A percentile compares a stretch with the other conserved stretches of the same genome.
These are phyloP conservation scores for Penicillium malachiteum DNA, from an alignment of 495 filamentous ascomycete genomes.

Conservation along the genomic window DNA sequence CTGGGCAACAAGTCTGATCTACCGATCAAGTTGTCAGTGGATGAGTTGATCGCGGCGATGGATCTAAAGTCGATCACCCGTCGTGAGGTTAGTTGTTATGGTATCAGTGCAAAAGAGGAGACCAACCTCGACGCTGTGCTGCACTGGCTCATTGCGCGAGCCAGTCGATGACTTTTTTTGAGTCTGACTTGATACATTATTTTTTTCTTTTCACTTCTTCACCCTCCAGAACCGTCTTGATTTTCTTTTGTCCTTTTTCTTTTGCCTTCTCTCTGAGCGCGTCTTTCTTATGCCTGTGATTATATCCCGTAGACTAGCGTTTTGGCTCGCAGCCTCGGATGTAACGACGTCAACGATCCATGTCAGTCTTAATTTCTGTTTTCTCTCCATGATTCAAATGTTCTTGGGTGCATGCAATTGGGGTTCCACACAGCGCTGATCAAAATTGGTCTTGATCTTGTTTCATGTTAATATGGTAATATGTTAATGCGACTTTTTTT, in stretches of 20 bases:
- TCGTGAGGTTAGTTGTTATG: slow-evolving; percentile 97
- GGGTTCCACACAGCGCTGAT: slow-evolving; percentile 1
- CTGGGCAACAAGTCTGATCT: slow-evolving; percentile 98
- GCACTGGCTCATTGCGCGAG: slow-evolving; percentile 91
- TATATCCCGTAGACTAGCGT: slow-evolving; percentile 23
- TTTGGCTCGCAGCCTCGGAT: slow-evolving; percentile 23
- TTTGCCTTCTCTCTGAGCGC: background rate
- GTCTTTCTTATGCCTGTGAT: slow-evolving; percentile 7
- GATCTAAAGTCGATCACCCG: slow-evolving; percentile 85
- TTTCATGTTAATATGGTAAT: background rate
- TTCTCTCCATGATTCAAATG: background rate
- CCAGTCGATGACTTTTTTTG: slow-evolving; percentile 47
- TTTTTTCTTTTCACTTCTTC: background rate
- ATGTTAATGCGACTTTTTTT: no score
- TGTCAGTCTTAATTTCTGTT: slow-evolving; percentile 1
- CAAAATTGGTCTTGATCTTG: background rate
- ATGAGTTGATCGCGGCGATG: slow-evolving; percentile 91
- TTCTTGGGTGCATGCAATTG: slow-evolving; percentile 15
- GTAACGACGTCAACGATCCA: slow-evolving; percentile 23
- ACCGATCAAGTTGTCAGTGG: slow-evolving; percentile 80
- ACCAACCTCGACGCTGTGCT: slow-evolving; percentile 96
- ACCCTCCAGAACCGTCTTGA: background rate
- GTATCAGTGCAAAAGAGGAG: slow-evolving; percentile 97
- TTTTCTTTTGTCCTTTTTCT: background rate
- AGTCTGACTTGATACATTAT: background rate